Evolutionary conservation across 805 yeast species (phyloP), one percentile per base, ranked within the genome.

Genomic region (Wickerhamomyces strasburgensis): DNA sequence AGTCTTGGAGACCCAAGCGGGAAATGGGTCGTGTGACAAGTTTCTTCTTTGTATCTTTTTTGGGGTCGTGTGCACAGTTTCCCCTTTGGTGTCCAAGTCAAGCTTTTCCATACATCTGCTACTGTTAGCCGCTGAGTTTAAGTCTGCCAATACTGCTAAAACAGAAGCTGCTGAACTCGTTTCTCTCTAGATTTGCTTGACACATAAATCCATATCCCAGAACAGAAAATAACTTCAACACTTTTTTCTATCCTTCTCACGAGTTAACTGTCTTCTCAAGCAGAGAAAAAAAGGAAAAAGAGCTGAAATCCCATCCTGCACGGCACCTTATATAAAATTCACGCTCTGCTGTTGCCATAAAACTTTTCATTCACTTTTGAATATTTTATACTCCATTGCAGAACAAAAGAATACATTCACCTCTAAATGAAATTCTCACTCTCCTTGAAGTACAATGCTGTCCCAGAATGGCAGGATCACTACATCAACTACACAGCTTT

Each of bases 381-480:
- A n/a, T n/a, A n/a, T n/a, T n/a, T n/a, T n/a, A n/a, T n/a, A n/a
- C n/a, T n/a, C n/a, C n/a, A n/a, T n/a, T n/a, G n/a, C n/a, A n/a
- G n/a, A n/a, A n/a, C n/a, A n/a, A n/a, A n/a, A n/a, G n/a, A n/a
- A n/a, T n/a, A n/a, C n/a, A n/a, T n/a, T n/a, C n/a, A n/a, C n/a
- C n/a, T n/a, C n/a, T n/a, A 8, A 10, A 81, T 81, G 89, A 80
- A 81, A 61, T 81, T 81, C 54, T 81, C 80, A 10, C 81, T 77
- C 44, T 75, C 83, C 17, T 63, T 81, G 39, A 73, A 70, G 45
- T 81, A 80, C 34, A 80, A 80, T 39, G 68, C 78, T 26, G 84
- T 84, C 38, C 95, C 96, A 3, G 94, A 83, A 51, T 88, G 97
- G 97, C 84, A 81, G 55, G 78, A 75, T 36, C 78, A 80, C 50